phyloP scores from a whole-genome alignment of 2,329 filamentous ascomycete genomes.

The Diplocarpon mali region DNA sequence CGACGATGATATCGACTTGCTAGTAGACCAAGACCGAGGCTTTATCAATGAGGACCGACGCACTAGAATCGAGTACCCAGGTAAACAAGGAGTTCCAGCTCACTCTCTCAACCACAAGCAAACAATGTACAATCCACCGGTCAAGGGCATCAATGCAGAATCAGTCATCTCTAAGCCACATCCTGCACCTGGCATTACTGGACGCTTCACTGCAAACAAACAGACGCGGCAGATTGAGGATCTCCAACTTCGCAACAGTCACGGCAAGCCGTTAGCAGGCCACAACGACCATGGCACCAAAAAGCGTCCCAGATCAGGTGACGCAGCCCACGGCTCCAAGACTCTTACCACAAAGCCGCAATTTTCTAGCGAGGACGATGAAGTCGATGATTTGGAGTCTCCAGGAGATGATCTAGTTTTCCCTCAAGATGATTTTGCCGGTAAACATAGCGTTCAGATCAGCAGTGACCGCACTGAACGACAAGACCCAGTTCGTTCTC shows the following conservation, averaged over 20 bases:
- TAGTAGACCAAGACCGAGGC: background rate
- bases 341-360: background rate
- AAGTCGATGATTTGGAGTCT: background rate
- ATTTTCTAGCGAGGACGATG: background rate
- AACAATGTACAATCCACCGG: background rate
- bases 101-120: background rate
- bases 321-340: background rate
- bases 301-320: slow-evolving; percentile 8
- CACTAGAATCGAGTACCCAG: background rate
- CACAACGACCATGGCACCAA: background rate
- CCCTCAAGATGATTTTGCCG: background rate
- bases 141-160: background rate
- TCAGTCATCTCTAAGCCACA: background rate
- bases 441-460: background rate
- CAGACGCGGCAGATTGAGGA: slow-evolving; percentile 1
- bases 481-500: slow-evolving; percentile 3
- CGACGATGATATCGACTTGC: background rate
- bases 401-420: background rate
- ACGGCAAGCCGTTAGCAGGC: background rate
- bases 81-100: background rate
- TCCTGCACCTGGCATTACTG: background rate
- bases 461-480: background rate
- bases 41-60: background rate
- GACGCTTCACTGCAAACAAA: slow-evolving; percentile 5
- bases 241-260: slow-evolving; percentile 3